Evolutionary conservation across 352 stramenopile genomes (phyloP).

Genomic region (Phytophthora tubulina): DNA sequence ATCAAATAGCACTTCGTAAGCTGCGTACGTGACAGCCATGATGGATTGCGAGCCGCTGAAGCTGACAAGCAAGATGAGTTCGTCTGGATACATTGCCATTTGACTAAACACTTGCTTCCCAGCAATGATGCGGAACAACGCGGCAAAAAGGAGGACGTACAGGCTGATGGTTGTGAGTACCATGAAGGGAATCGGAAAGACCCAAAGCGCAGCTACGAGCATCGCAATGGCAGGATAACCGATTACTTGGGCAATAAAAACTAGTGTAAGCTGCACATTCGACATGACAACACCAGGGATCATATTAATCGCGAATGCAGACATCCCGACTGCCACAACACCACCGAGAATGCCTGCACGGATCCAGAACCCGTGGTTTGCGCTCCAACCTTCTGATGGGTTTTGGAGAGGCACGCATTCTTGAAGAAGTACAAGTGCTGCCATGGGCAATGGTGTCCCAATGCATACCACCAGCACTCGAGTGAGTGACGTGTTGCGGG

Average conservation of each 20-base stretch:
- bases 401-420: conserved; percentile 29
- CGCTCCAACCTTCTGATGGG: conserved; percentile 31
- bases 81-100: conserved; percentile 15
- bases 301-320: conserved; percentile 25
- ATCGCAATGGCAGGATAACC: conserved; percentile 21
- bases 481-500: not conserved
- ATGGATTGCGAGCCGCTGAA: conserved; percentile 25
- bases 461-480: conserved; percentile 9
- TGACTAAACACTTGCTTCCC: conserved; percentile 21
- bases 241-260: conserved; percentile 18
- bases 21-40: conserved; percentile 33
- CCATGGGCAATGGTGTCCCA: conserved; percentile 8
- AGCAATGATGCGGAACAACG: conserved; percentile 27
- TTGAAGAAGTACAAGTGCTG: conserved; percentile 10
- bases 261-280: conserved; percentile 8
- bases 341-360: conserved; percentile 14
- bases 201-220: conserved; percentile 30
- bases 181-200: conserved; percentile 39
- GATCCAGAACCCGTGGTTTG: conserved; percentile 43
- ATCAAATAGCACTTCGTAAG: conserved; percentile 27
- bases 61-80: conserved; percentile 26
- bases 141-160: conserved; percentile 24
- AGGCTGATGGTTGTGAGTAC: conserved; percentile 28
- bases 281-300: conserved; percentile 29
- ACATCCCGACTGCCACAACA: conserved; percentile 11